These are phyloP conservation scores for Nakazawaea molendinolei DNA, from an alignment of 805 yeast genomes.

Conservation along the genomic window DNA sequence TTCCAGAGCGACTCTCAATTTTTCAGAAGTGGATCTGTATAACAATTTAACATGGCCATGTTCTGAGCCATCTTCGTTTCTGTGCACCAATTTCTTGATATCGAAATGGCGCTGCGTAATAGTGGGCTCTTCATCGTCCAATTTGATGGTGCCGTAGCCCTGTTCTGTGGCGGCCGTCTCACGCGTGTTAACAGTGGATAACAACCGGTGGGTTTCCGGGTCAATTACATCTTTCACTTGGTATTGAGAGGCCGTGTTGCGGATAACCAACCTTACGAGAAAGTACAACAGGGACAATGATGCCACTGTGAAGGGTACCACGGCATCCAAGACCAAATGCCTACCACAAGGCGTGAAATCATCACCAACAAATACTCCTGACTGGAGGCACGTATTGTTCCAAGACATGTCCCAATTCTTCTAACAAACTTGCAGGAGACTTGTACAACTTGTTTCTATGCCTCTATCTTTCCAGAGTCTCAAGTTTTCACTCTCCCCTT, in stretches of 20 bases:
- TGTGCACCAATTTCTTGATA: slow-evolving; percentile 44
- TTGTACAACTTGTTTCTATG: background rate
- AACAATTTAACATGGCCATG: slow-evolving; percentile 47
- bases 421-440: background rate
- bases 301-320: slow-evolving; percentile 13
- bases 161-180: slow-evolving; percentile 1
- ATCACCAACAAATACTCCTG: slow-evolving; percentile 21
- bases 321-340: slow-evolving; percentile 27
- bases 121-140: slow-evolving; percentile 11
- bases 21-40: slow-evolving; percentile 44
- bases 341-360: slow-evolving; percentile 45
- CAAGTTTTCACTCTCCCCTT: too few species aligned
- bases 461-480: too few species aligned
- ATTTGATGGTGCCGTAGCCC: slow-evolving; percentile 14
- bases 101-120: slow-evolving; percentile 61
- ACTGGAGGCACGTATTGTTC: background rate
- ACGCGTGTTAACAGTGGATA: background rate
- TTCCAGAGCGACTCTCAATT: slow-evolving; percentile 44
- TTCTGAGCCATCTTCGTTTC: slow-evolving; percentile 54
- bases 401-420: background rate
- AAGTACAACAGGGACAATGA: slow-evolving; percentile 8
- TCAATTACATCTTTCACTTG: background rate
- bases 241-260: slow-evolving; percentile 9
- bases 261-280: slow-evolving; percentile 1
- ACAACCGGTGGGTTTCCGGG: slow-evolving; percentile 12